Conservation (phyloP, 2,329 filamentous ascomycete species). For the Hypoxylon sp. region DNA sequence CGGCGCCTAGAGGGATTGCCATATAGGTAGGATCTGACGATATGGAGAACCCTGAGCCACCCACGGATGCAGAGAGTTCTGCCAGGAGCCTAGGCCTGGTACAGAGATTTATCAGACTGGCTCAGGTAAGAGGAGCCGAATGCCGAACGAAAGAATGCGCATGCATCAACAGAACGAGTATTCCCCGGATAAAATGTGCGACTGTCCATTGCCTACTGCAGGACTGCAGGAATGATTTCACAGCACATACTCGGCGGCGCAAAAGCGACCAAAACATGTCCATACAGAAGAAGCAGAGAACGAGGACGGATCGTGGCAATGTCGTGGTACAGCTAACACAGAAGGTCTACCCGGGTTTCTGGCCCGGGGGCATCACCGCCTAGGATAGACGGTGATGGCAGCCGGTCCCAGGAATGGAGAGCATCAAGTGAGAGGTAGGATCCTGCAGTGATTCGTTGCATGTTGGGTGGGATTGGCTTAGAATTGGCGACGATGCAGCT, state of each 20-base stretch:
- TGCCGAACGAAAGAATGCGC: slow-evolving; percentile 15
- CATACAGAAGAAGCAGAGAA: slow-evolving; percentile 23
- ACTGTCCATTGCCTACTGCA: slow-evolving; percentile 14
- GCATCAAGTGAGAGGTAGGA: slow-evolving; percentile 19
- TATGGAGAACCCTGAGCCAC: slow-evolving; percentile 27
- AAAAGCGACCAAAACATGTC: slow-evolving; percentile 22
- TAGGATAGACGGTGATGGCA: slow-evolving; percentile 22
- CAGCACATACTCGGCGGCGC: slow-evolving; percentile 24
- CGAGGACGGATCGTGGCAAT: slow-evolving; percentile 11
- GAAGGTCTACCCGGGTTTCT: slow-evolving; percentile 7
- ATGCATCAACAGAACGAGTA: slow-evolving; percentile 26
- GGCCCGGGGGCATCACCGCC: slow-evolving; percentile 6
- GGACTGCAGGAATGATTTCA: slow-evolving; percentile 27
- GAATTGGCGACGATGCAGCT: slow-evolving; percentile 42
- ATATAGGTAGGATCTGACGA: slow-evolving; percentile 37
- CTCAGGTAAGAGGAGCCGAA: slow-evolving; percentile 20
- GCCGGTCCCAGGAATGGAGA: slow-evolving; percentile 20
- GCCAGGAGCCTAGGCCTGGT: slow-evolving; percentile 9
- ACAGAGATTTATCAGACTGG: slow-evolving; percentile 10
- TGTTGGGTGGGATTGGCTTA: slow-evolving; percentile 42
- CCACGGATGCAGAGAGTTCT: slow-evolving; percentile 7
- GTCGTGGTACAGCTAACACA: slow-evolving; percentile 24
- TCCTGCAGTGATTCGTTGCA: slow-evolving; percentile 45
- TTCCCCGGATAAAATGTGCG: slow-evolving; percentile 38
- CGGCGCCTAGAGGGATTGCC: slow-evolving; percentile 29